A percentile compares a stretch with the other conserved stretches of the same genome.
These are phyloP conservation scores for Datura wrightii DNA, from an alignment of 257 asterid species.

Conservation along the genomic window DNA sequence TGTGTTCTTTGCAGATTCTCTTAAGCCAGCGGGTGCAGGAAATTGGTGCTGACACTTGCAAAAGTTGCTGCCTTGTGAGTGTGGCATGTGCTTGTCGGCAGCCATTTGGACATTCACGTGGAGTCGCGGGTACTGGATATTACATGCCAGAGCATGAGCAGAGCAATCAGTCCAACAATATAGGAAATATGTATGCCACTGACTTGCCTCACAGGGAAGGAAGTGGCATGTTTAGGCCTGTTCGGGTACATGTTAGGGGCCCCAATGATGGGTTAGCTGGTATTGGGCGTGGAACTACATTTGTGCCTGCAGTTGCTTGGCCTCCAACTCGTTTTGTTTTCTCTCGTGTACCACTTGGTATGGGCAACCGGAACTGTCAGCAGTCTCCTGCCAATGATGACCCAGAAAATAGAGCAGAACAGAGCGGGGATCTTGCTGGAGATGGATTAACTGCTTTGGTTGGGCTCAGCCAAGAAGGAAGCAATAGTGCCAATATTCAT, in stretches of 20 bases:
- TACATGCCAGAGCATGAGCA: constrained; percentile 76
- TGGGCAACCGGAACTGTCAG: constrained; percentile 81
- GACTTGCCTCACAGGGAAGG: constrained; percentile 83
- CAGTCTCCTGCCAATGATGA: constrained; percentile 77
- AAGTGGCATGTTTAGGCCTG: constrained; percentile 78
- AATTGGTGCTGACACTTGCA: constrained; percentile 85
- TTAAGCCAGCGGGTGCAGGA: constrained; percentile 93
- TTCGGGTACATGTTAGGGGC: constrained; percentile 82
- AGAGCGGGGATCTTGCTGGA: constrained; percentile 75
- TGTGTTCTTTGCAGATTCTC: constrained; percentile 69
- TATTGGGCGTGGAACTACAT: constrained; percentile 87
- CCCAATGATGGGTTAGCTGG: constrained; percentile 94
- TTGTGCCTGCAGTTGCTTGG: constrained; percentile 85
- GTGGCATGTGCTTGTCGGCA: constrained; percentile 85
- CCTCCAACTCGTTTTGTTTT: constrained; percentile 96
- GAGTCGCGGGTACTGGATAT: constrained; percentile 66
- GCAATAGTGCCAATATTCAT: constrained; percentile 52
- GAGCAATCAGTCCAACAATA: constrained; percentile 56
- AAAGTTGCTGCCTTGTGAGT: constrained; percentile 74
- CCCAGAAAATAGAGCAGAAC: constrained; percentile 73
- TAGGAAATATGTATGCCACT: constrained; percentile 71
- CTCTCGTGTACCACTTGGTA: constrained; percentile 97
- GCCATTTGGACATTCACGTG: constrained; percentile 65
- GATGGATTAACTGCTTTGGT: constrained; percentile 97
- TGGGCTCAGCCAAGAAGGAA: constrained; percentile 89